These are phyloP conservation scores for Filobasidium wieringae DNA, from an alignment of 768 basidiomycete genomes.

Conservation along the genomic window DNA sequence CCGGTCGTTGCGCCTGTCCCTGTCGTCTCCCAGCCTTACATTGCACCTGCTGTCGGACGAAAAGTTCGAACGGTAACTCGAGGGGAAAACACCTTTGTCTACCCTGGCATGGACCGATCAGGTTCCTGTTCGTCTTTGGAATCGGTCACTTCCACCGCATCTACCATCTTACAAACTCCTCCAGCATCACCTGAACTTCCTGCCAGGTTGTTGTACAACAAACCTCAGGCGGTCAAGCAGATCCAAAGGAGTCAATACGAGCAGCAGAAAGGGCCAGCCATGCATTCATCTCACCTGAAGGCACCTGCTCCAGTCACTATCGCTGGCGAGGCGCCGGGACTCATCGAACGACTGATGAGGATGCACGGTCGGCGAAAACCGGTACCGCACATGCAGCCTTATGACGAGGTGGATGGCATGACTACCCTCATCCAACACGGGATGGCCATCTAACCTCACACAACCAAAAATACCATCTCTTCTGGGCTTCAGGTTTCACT, in stretches of 20 bases:
- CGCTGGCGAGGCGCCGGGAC: background rate
- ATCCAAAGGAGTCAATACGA: background rate
- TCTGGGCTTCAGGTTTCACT: background rate
- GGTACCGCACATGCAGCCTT: background rate
- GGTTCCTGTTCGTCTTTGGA: conserved; percentile 36
- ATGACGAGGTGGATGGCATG: background rate
- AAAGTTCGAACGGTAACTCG: conserved; percentile 25
- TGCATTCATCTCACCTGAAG: background rate
- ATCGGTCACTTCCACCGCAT: conserved; percentile 22
- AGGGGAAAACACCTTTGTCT: conserved; percentile 22
- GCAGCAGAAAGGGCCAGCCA: background rate
- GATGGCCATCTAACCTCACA: background rate
- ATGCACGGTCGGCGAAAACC: background rate
- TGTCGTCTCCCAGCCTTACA: conserved; percentile 16
- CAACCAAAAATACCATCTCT: background rate
- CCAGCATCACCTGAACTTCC: background rate
- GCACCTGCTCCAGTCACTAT: background rate
- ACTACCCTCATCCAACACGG: background rate
- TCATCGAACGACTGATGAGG: background rate
- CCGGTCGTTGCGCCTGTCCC: conserved; percentile 18
- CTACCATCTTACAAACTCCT: conserved; percentile 8
- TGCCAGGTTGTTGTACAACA: background rate
- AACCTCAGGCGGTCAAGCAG: background rate
- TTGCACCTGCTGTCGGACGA: conserved; percentile 3
- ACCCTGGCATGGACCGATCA: conserved; percentile 36